Base-by-base conservation (phyloP, 2,329 filamentous ascomycete species). In the Trichoderma sp. region DNA sequence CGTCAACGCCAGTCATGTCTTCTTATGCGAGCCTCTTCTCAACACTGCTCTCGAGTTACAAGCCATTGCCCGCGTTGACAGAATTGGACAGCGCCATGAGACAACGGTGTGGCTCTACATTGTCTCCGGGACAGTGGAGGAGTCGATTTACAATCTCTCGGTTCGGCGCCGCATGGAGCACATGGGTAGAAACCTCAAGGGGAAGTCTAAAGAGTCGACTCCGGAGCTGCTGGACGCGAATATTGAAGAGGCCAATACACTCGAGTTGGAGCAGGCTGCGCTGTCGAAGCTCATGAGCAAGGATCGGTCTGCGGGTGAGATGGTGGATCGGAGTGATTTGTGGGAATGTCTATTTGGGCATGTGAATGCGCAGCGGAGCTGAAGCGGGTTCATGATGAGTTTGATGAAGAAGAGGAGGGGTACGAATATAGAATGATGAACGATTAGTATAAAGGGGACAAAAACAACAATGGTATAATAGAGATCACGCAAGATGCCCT, bases 101-200 rank as follows among this genome's bases (percentile, higher is more conserved):
- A 99, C 96, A 0, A 97, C 93, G 0, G 94, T 98, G 1, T 98
- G 95, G 92, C 92, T 98, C 81, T 98, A 98, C 79, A 87, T 98
- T 3, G 89, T 98, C n/a, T 90, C 92, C 18, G 93, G 92, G 66
- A 97, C 95, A 0, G 93, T 98, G 0, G 96, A 99, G 79, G 92
- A 97, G 82, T 92, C 92, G 2, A 97, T 98, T 74, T 94, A 98
- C 82, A 90, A 95, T 72, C 88, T 98, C 39, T 96, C 93, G 0
- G 93, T 97, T 1, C 86, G 87, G 73, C 87, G 94, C 32, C 90
- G 95, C 4, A 84, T 97, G 76, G 89, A 91, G 71, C 94, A 98
- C 78, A 92, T 98, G 79, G 86, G 86, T 6, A 75, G 75, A 9
- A 74, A 72, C 56, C 70, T 75, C 69, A 83, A 82, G 72, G 78